These are phyloP conservation scores for Adansonia rubrostipa DNA, from an alignment of 441 rosid species.

Conservation along the genomic window DNA sequence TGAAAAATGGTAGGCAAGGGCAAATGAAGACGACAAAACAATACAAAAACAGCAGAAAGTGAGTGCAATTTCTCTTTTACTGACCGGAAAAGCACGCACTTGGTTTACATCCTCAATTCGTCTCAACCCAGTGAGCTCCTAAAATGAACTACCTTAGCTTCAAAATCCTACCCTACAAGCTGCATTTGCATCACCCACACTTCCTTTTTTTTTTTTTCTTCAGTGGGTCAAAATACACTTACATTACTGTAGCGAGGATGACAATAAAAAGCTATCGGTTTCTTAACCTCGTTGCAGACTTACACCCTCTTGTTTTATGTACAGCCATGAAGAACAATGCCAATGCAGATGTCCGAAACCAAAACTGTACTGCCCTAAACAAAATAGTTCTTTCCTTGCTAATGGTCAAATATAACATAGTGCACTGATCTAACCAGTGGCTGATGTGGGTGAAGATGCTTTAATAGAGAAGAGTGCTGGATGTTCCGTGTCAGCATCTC, in stretches of 20 bases:
- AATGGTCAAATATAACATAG: conserved; percentile 18
- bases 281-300: conserved; percentile 28
- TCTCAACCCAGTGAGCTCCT: conserved; percentile 42
- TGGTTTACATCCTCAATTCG: conserved; percentile 30
- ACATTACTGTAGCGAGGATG: conserved; percentile 14
- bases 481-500: conserved; percentile 31
- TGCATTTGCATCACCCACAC: no score
- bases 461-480: conserved; percentile 32
- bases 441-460: conserved; percentile 44
- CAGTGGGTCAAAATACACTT: background rate
- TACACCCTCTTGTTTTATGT: conserved; percentile 43
- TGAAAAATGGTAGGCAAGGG: background rate
- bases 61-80: background rate
- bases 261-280: conserved; percentile 20
- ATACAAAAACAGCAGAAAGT: background rate
- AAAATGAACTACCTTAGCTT: conserved; percentile 39
- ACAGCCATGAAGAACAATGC: conserved; percentile 37
- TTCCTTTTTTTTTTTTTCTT: no score
- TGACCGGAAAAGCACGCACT: conserved; percentile 15
- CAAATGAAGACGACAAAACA: background rate
- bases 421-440: conserved; percentile 37
- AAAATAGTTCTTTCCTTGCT: background rate
- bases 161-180: background rate
- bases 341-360: conserved; percentile 24
- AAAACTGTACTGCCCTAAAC: conserved; percentile 21